phyloP scores from a whole-genome alignment of 1,284 basidiomycete species.

The Trametes pubescens region DNA sequence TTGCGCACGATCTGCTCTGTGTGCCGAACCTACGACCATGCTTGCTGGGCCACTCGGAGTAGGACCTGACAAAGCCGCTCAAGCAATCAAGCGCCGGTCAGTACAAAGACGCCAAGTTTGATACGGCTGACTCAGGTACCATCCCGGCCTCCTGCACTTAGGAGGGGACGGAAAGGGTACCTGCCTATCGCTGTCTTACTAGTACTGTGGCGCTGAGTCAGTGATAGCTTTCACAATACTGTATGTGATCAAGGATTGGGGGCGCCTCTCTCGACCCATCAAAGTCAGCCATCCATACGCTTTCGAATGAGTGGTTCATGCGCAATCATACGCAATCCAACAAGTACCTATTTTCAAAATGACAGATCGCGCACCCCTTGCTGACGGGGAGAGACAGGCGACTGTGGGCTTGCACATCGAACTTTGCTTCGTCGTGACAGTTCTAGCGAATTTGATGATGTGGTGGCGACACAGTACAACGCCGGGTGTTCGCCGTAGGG shows the following conservation, averaged over 20 bases:
- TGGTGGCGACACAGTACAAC: not conserved
- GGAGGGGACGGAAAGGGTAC: not conserved
- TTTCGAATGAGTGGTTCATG: not conserved
- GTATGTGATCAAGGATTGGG: not conserved
- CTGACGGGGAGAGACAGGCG: not conserved
- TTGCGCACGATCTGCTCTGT: not conserved
- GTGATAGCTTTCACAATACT: not conserved
- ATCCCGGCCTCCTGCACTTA: not conserved
- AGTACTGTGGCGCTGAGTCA: conserved; percentile 2
- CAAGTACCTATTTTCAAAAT: not conserved
- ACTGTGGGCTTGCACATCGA: not conserved
- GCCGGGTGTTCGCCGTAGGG: not conserved
- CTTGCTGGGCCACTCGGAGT: not conserved
- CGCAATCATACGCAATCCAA: not conserved
- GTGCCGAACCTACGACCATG: not conserved
- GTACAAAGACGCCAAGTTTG: not conserved
- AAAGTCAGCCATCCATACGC: not conserved
- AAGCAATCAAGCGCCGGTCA: not conserved
- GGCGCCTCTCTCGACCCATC: not conserved
- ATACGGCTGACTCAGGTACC: conserved; percentile 1
- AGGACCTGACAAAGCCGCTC: conserved; percentile 1
- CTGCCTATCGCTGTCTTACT: not conserved
- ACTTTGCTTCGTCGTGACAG: not conserved
- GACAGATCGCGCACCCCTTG: not conserved
- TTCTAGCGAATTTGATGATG: not conserved